Evolutionary conservation across 2,329 filamentous ascomycete genomes (phyloP).

Genomic region (Exserohilum turcica): DNA sequence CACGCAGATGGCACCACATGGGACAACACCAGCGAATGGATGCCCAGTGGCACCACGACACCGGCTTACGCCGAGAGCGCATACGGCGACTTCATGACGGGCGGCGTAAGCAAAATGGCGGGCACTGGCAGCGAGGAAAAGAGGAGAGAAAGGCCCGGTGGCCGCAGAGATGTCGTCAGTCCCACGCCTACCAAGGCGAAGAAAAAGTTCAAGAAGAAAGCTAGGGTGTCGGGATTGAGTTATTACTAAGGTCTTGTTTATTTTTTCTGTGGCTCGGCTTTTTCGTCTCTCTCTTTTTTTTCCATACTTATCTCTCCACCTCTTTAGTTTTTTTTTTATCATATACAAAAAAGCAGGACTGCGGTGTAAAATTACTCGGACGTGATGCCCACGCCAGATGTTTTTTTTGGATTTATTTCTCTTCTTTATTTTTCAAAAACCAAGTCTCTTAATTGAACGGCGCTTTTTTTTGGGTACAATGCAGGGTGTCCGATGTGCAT

Average conservation of each 20-base stretch:
- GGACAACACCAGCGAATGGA: slow-evolving; percentile 35
- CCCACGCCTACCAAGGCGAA: slow-evolving; percentile 28
- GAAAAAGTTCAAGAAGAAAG: slow-evolving; percentile 34
- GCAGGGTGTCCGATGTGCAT: no score
- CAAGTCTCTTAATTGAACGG: no score
- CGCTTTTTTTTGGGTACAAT: no score
- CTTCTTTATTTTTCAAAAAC: background rate
- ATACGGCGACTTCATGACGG: slow-evolving; percentile 28
- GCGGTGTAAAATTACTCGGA: background rate
- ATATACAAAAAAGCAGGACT: no score
- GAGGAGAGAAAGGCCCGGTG: slow-evolving; percentile 15
- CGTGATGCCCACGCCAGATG: background rate
- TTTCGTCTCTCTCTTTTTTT: background rate
- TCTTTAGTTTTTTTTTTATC: background rate
- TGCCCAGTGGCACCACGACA: slow-evolving; percentile 29
- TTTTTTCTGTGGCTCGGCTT: background rate
- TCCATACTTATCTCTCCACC: background rate
- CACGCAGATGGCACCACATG: slow-evolving; percentile 33
- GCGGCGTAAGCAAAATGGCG: slow-evolving; percentile 21
- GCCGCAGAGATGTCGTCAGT: slow-evolving; percentile 16
- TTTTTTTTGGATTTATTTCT: background rate
- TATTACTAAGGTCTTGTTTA: slow-evolving; percentile 39
- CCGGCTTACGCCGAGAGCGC: slow-evolving; percentile 22
- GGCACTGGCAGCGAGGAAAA: slow-evolving; percentile 9
- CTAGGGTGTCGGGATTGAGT: slow-evolving; percentile 33